Evolutionary conservation across 345 rosid species (phyloP).

Genomic region (Erodium maritimum): DNA sequence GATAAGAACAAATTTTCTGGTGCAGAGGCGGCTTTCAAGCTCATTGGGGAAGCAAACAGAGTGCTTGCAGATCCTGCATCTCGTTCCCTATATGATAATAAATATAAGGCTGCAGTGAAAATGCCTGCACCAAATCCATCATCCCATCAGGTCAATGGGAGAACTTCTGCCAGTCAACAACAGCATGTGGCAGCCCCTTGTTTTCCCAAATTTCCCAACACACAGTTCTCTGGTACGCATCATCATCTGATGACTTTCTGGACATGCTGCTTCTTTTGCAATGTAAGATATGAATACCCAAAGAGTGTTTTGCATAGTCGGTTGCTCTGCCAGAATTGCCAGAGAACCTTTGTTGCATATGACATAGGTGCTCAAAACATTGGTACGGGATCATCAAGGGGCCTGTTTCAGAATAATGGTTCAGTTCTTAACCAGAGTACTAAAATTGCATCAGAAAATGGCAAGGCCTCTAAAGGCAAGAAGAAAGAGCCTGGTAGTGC

Average conservation of each 20-base stretch:
- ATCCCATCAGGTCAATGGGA: slow-evolving; percentile 20
- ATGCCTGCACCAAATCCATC: background rate
- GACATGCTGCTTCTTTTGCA: slow-evolving; percentile 57
- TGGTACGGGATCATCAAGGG: slow-evolving; percentile 13
- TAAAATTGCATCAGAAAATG: slow-evolving; percentile 19
- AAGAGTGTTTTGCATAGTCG: slow-evolving; percentile 21
- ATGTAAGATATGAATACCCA: slow-evolving; percentile 28
- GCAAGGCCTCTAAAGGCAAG: slow-evolving; percentile 21
- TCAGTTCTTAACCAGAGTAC: slow-evolving; percentile 24
- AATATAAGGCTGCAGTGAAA: slow-evolving; percentile 6
- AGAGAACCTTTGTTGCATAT: slow-evolving; percentile 32
- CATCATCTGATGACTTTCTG: slow-evolving; percentile 35
- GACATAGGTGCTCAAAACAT: slow-evolving; percentile 25
- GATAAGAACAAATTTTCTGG: slow-evolving; percentile 3
- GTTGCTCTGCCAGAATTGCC: slow-evolving; percentile 47
- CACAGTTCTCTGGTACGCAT: slow-evolving; percentile 18
- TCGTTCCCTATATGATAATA: background rate
- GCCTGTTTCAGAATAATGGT: slow-evolving; percentile 14
- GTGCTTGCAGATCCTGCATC: background rate
- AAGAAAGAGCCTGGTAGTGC: too few species aligned
- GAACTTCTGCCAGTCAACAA: slow-evolving; percentile 12
- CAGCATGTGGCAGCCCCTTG: slow-evolving; percentile 16
- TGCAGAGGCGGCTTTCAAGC: background rate
- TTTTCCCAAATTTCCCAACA: slow-evolving; percentile 10
- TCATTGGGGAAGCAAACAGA: background rate